Percentiles rank a stretch among this genome's conserved stretches.
Evolutionary conservation across 306 rosid genomes (phyloP).

Genomic region (Spatholobus suberectus): DNA sequence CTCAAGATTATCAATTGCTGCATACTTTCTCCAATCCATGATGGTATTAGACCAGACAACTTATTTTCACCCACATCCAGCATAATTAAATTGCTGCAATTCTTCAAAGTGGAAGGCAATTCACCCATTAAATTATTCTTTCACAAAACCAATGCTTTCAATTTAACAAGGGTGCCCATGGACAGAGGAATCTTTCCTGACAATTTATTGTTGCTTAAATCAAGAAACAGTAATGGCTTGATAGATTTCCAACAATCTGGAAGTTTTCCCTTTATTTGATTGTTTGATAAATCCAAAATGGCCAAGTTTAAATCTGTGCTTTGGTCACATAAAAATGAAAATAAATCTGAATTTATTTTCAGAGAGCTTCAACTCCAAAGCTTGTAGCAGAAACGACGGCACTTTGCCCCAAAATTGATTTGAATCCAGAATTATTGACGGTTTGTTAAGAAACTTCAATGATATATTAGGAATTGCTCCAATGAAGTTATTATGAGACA

Average conservation of each 20-base stretch:
- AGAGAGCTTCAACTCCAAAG: neutral
- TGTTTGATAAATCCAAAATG: constrained; percentile 14
- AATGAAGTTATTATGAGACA: neutral
- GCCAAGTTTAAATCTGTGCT: fast-evolving
- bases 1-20: neutral
- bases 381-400: neutral
- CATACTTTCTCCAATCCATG: constrained; percentile 35
- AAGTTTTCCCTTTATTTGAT: constrained; percentile 4
- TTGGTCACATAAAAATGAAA: neutral
- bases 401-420: constrained; percentile 18
- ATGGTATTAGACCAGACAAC: neutral
- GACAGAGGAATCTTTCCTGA: constrained; percentile 21
- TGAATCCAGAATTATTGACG: neutral
- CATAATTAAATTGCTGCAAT: neutral
- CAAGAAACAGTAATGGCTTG: neutral
- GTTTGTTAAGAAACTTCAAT: fast-evolving
- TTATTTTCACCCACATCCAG: constrained; percentile 23
- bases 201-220: constrained; percentile 27
- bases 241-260: constrained; percentile 12
- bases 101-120: constrained; percentile 25
- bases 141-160: neutral
- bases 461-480: neutral
- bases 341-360: constrained; percentile 18
- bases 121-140: constrained; percentile 27
- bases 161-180: neutral